A percentile compares a stretch with the other conserved stretches of the same genome.
phyloP scores from a whole-genome alignment of 192 early-diverging fungal species.

The Backusella tarrabulga region DNA sequence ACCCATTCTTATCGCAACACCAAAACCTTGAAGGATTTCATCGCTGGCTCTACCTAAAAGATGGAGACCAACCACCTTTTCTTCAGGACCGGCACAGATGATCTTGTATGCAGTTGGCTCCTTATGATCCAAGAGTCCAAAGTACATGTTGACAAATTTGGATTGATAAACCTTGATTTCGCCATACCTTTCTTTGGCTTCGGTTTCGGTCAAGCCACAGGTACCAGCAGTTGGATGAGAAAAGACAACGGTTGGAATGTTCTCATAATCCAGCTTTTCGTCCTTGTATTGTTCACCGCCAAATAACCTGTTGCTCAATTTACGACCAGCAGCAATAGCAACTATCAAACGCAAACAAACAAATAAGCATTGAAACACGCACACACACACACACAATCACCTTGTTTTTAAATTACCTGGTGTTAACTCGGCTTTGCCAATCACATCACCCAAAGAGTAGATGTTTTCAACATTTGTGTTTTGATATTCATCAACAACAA shows the following conservation, averaged over 20 bases:
- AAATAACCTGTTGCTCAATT: slow-evolving; percentile 87
- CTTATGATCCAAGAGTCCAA: slow-evolving; percentile 81
- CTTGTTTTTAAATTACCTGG: slow-evolving; percentile 51
- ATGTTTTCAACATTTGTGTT: slow-evolving; percentile 68
- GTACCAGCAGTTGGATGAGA: slow-evolving; percentile 87
- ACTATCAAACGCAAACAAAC: not conserved
- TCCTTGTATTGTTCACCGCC: slow-evolving; percentile 69
- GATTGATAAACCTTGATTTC: slow-evolving; percentile 83
- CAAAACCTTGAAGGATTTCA: slow-evolving; percentile 94
- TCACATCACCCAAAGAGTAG: slow-evolving; percentile 92
- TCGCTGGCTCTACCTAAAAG: slow-evolving; percentile 86
- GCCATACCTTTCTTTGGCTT: slow-evolving; percentile 76
- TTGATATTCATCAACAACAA: slow-evolving; percentile 86
- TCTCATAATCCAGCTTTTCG: slow-evolving; percentile 87
- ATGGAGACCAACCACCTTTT: slow-evolving; percentile 96
- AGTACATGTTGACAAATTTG: slow-evolving; percentile 91
- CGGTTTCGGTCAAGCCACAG: slow-evolving; percentile 82
- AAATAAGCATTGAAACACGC: not conserved
- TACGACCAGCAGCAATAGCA: slow-evolving; percentile 93
- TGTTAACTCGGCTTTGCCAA: slow-evolving; percentile 87
- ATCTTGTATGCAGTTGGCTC: slow-evolving; percentile 91
- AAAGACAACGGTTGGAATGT: slow-evolving; percentile 96
- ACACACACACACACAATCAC: too few species aligned
- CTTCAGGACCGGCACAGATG: slow-evolving; percentile 77
- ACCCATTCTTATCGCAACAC: slow-evolving; percentile 97